Evolutionary conservation across 306 rosid species (phyloP).

Genomic region (Cajanus cajan): DNA sequence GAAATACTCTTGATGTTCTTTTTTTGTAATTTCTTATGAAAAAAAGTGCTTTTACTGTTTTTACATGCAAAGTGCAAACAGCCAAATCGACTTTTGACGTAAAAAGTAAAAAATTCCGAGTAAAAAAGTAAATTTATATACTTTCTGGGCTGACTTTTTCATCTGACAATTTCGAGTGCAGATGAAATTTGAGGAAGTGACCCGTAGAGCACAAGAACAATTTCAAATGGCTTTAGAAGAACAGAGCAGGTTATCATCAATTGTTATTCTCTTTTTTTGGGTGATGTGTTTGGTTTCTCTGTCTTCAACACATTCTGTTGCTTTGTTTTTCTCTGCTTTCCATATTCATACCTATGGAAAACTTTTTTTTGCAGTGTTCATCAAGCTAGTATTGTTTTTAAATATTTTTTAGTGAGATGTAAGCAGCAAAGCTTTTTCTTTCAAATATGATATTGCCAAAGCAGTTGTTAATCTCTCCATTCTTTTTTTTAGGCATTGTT

Average conservation of each 20-base stretch:
- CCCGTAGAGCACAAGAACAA: constrained; percentile 97
- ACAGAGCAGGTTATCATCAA: constrained; percentile 67
- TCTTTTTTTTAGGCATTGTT: background rate
- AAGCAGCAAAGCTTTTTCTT: background rate
- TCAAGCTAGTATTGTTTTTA: background rate
- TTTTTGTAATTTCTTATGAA: background rate
- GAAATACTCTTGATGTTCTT: background rate
- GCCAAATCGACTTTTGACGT: too few relatives aligned
- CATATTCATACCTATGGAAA: background rate
- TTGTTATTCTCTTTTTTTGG: constrained; percentile 3
- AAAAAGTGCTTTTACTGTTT: background rate
- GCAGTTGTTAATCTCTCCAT: background rate
- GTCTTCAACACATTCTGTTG: background rate
- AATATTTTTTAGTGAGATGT: constrained; percentile 22
- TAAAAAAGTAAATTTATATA: background rate
- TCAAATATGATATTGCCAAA: background rate
- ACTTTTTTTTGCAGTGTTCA: background rate
- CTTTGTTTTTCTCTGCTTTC: background rate
- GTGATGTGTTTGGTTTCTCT: constrained; percentile 7
- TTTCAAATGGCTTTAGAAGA: constrained; percentile 92
- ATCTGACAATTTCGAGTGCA: constrained; percentile 38
- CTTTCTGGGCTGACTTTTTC: constrained; percentile 14
- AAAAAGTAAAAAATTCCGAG: too few relatives aligned
- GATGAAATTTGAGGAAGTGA: constrained; percentile 88
- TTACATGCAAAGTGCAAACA: background rate